Percentiles rank a stretch among this genome's conserved stretches.
Evolutionary conservation across 768 basidiomycete genomes (phyloP).

Genomic region (Suillus fuscotomentosus): DNA sequence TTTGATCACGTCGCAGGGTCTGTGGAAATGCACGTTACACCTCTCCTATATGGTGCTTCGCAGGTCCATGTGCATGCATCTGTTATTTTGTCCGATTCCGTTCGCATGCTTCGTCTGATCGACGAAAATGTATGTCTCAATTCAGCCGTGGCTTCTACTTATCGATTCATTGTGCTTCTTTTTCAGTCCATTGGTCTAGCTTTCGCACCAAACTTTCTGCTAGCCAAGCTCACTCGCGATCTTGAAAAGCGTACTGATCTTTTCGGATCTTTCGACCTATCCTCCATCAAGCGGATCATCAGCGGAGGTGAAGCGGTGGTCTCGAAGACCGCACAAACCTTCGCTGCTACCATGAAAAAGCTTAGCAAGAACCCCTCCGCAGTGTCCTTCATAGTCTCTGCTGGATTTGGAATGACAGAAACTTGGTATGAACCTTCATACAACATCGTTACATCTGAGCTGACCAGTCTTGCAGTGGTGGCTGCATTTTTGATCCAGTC

Average conservation of each 20-base stretch:
- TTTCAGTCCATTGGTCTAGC: slow-evolving; percentile 27
- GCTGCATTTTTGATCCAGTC: slow-evolving; percentile 38
- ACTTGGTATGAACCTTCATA: slow-evolving; percentile 29
- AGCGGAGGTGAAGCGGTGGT: slow-evolving; percentile 45
- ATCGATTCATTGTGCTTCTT: slow-evolving; percentile 1
- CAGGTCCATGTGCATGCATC: slow-evolving; percentile 23
- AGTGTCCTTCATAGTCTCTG: slow-evolving; percentile 16
- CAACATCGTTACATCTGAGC: not conserved
- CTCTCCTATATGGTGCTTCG: slow-evolving; percentile 30
- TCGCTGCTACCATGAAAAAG: slow-evolving; percentile 31
- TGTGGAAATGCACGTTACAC: slow-evolving; percentile 40
- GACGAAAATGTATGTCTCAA: slow-evolving; percentile 33
- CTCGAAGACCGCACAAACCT: slow-evolving; percentile 35
- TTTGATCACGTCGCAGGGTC: slow-evolving; percentile 46
- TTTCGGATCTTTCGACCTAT: slow-evolving; percentile 31
- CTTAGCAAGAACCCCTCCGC: slow-evolving; percentile 20
- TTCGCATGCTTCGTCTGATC: slow-evolving; percentile 27
- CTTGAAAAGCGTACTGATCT: slow-evolving; percentile 22
- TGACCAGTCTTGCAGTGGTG: slow-evolving; percentile 24
- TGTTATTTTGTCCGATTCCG: slow-evolving; percentile 23
- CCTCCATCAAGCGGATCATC: slow-evolving; percentile 33
- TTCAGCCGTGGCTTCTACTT: slow-evolving; percentile 17
- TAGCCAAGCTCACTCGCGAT: slow-evolving; percentile 38
- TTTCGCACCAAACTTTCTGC: slow-evolving; percentile 43
- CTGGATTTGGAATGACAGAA: slow-evolving; percentile 44